A percentile compares a stretch with the other conserved stretches of the same genome.
Evolutionary conservation across 1,284 basidiomycete species (phyloP).

Genomic region (Puccinia triticina): DNA sequence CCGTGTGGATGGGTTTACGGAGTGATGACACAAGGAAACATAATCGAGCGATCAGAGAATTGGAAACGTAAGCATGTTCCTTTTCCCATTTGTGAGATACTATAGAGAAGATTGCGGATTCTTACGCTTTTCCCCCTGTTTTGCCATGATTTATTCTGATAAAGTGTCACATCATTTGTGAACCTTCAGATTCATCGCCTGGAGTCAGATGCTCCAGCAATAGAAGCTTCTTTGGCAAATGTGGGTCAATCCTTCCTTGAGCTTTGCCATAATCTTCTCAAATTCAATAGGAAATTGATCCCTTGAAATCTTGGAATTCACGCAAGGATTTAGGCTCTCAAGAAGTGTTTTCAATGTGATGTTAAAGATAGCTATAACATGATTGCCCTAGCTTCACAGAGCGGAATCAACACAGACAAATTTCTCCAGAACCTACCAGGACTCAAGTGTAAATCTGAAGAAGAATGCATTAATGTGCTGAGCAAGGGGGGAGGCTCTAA

Average conservation of each 20-base stretch:
- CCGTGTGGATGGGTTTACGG: constrained; percentile 23
- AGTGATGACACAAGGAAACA: constrained; percentile 3
- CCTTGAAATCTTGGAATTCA: background rate
- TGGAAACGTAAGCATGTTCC: constrained; percentile 5
- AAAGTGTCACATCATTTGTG: constrained; percentile 4
- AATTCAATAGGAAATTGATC: background rate
- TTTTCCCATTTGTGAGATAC: background rate
- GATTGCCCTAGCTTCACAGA: constrained; percentile 16
- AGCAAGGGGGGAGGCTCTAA: background rate
- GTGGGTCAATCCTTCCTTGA: background rate
- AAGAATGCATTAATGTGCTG: constrained; percentile 11
- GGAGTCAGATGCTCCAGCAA: background rate
- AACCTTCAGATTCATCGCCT: constrained; percentile 13
- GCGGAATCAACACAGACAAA: constrained; percentile 18
- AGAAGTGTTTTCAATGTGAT: constrained; percentile 10
- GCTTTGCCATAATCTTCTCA: background rate
- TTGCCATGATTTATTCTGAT: background rate
- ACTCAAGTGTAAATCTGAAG: constrained; percentile 11
- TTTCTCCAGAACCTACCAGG: constrained; percentile 9
- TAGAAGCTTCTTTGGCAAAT: constrained; percentile 16
- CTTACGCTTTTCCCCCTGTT: background rate
- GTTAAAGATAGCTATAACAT: constrained; percentile 15
- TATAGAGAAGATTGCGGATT: background rate
- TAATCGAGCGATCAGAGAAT: constrained; percentile 18
- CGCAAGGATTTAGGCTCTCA: background rate